Conservation (phyloP, 2,329 filamentous ascomycete species). For the Metarhizium guizhouense region DNA sequence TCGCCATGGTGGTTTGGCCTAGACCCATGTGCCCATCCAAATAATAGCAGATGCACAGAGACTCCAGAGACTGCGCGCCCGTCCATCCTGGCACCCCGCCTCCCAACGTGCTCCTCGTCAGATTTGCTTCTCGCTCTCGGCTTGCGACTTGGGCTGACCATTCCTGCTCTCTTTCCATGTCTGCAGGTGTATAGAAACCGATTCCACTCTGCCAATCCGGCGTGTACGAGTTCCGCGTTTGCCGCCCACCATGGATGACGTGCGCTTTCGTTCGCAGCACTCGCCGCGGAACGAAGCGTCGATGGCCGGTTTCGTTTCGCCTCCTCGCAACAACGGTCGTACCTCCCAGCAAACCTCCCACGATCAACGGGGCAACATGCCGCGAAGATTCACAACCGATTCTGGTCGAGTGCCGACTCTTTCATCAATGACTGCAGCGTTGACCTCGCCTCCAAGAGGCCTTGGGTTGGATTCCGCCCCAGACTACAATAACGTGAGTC, state of each 20-base stretch:
- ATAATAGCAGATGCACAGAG: constrained; percentile 2
- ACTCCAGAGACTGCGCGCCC: constrained; percentile 9
- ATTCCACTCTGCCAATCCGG: constrained; percentile 26
- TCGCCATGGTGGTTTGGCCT: constrained; percentile 6
- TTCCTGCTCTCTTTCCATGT: constrained; percentile 26
- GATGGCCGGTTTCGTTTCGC: constrained; percentile 66
- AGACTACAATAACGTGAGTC: constrained; percentile 38
- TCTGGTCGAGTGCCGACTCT: constrained; percentile 73
- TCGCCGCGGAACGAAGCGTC: constrained; percentile 68
- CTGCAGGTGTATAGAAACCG: constrained; percentile 22
- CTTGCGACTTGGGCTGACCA: constrained; percentile 18
- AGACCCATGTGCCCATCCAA: constrained; percentile 11
- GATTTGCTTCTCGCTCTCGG: constrained; percentile 15
- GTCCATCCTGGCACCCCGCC: constrained; percentile 16
- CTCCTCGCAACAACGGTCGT: constrained; percentile 60
- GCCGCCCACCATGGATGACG: constrained; percentile 55
- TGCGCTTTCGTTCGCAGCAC: constrained; percentile 69
- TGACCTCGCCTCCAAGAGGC: constrained; percentile 43
- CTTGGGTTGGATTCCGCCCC: constrained; percentile 32
- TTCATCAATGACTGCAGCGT: constrained; percentile 33
- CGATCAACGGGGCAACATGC: constrained; percentile 69
- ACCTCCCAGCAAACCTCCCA: constrained; percentile 43
- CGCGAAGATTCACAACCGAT: constrained; percentile 91
- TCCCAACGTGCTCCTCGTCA: constrained; percentile 19
- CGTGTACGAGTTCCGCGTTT: constrained; percentile 29